These are phyloP conservation scores for Diutina sp. DNA, from an alignment of 1,139 yeast genomes.

Conservation along the genomic window DNA sequence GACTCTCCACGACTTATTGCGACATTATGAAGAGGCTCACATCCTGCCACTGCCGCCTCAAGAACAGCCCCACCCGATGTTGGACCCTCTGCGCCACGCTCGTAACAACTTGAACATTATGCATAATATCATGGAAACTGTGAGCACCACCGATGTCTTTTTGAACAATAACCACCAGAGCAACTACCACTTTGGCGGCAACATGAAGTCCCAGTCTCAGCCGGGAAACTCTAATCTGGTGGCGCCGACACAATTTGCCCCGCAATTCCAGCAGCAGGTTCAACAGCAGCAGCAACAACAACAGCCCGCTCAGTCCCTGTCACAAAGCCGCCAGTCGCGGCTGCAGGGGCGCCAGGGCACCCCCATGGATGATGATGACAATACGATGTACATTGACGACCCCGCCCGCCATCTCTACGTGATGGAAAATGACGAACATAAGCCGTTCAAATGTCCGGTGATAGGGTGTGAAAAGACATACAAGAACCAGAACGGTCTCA, in stretches of 20 bases:
- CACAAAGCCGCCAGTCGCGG: slow-evolving; percentile 7
- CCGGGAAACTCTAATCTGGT: neutral
- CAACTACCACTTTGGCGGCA: slow-evolving; percentile 7
- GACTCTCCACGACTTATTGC: slow-evolving; percentile 79
- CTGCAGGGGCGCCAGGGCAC: slow-evolving; percentile 3
- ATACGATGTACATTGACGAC: slow-evolving; percentile 66
- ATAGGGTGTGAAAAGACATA: slow-evolving; percentile 96
- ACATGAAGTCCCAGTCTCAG: slow-evolving; percentile 5
- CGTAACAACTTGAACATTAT: slow-evolving; percentile 26
- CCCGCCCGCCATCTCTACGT: slow-evolving; percentile 92
- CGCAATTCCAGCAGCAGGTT: slow-evolving; percentile 4
- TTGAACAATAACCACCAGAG: slow-evolving; percentile 26
- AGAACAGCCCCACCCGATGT: slow-evolving; percentile 15
- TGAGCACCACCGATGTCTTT: slow-evolving; percentile 83
- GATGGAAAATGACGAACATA: slow-evolving; percentile 82
- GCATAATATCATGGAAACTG: slow-evolving; percentile 54
- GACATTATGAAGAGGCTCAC: slow-evolving; percentile 95
- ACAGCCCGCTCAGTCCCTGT: slow-evolving; percentile 6
- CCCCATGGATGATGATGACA: slow-evolving; percentile 23
- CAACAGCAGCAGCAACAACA: slow-evolving; percentile 6
- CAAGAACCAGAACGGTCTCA: slow-evolving; percentile 93
- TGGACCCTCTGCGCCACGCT: slow-evolving; percentile 15
- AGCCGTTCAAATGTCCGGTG: slow-evolving; percentile 96
- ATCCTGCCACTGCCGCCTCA: slow-evolving; percentile 62
- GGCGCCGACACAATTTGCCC: neutral